Conservation (phyloP, 441 rosid genomes). For the Populus hybrid region DNA sequence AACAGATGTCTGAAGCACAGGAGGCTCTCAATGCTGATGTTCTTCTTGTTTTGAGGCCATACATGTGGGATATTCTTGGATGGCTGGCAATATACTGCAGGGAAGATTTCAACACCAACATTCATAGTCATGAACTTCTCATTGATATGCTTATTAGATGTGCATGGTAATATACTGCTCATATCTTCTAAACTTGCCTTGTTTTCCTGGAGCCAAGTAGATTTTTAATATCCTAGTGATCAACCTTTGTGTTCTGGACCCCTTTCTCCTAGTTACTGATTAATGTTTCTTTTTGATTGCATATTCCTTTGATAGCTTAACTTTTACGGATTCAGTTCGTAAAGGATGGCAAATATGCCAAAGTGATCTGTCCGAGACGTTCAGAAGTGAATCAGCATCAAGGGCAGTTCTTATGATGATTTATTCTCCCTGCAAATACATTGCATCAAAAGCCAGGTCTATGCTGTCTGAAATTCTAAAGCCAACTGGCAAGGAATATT, state of each 20-base stretch:
- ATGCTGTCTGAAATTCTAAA: constrained; percentile 48
- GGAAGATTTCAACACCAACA: constrained; percentile 43
- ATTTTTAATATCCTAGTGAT: constrained; percentile 6
- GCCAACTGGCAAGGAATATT: constrained; percentile 41
- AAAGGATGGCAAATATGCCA: constrained; percentile 58
- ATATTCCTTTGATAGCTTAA: constrained; percentile 43
- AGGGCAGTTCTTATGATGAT: constrained; percentile 80
- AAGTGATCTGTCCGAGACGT: constrained; percentile 36
- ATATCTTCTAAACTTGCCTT: background rate
- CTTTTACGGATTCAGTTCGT: constrained; percentile 56
- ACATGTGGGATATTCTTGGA: constrained; percentile 83
- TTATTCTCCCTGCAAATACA: constrained; percentile 61
- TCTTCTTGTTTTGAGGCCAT: constrained; percentile 64
- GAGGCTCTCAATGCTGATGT: constrained; percentile 48
- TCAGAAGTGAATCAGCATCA: constrained; percentile 55
- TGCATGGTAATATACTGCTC: constrained; percentile 56
- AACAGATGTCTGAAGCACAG: constrained; percentile 50
- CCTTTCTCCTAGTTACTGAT: constrained; percentile 9
- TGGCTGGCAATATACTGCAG: constrained; percentile 67
- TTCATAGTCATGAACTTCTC: constrained; percentile 37
- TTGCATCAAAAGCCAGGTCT: constrained; percentile 49
- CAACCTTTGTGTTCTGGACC: background rate
- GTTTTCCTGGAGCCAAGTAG: constrained; percentile 6
- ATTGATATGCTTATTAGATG: constrained; percentile 55
- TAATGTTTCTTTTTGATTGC: constrained; percentile 5